Evolutionary conservation across 306 rosid genomes (phyloP).

Genomic region (Cucurbita maxima): DNA sequence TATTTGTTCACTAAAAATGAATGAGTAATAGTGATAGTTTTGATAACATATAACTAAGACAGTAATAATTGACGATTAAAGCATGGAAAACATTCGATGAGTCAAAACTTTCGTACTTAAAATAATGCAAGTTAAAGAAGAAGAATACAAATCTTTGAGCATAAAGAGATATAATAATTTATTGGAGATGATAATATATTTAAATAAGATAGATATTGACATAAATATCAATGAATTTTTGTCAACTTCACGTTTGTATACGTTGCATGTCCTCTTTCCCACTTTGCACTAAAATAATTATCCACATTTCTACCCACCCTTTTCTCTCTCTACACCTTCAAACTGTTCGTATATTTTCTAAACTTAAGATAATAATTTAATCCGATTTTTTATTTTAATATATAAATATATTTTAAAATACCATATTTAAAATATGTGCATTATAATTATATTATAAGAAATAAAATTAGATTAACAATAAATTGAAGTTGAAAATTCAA

Average conservation of each 20-base stretch:
- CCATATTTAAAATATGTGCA: too few relatives aligned
- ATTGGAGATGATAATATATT: not conserved
- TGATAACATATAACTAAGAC: too few relatives aligned
- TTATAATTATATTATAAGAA: too few relatives aligned
- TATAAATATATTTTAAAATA: too few relatives aligned
- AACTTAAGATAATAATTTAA: too few relatives aligned
- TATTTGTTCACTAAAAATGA: too few relatives aligned
- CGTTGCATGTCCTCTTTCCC: not conserved
- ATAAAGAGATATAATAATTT: not conserved
- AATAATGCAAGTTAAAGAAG: not conserved
- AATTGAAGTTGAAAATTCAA: too few relatives aligned
- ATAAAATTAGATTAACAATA: too few relatives aligned
- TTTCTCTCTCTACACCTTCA: not conserved
- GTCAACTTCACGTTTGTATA: not conserved
- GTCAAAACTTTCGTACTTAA: not conserved
- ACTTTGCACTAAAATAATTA: constrained; percentile 3
- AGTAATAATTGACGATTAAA: not conserved
- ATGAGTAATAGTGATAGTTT: too few relatives aligned
- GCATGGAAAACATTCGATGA: not conserved
- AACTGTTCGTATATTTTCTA: too few relatives aligned
- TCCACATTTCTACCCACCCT: too few relatives aligned
- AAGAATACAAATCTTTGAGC: not conserved
- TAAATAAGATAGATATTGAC: not conserved
- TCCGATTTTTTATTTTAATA: too few relatives aligned
- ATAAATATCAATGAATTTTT: not conserved